phyloP scores from a whole-genome alignment of 106 monocot genomes.

The Agapanthus africanus region DNA sequence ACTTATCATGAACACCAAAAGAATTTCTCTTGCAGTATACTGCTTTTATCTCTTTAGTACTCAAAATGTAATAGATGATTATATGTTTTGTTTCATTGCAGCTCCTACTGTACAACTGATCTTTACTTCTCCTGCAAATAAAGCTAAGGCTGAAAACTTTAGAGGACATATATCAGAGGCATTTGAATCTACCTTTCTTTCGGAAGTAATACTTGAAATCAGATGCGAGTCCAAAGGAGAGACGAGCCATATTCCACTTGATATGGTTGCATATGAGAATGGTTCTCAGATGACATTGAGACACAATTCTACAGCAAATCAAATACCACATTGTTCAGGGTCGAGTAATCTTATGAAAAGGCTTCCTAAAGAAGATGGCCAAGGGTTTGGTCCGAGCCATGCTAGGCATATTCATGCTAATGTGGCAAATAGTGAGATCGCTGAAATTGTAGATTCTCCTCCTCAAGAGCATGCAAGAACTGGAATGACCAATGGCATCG shows the following conservation, averaged over 20 bases:
- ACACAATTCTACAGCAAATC: conserved; percentile 26
- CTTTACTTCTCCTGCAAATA: conserved; percentile 55
- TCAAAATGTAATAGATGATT: conserved; percentile 12
- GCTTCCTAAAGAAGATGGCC: conserved; percentile 16
- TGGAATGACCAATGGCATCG: conserved; percentile 9
- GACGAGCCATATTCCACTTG: conserved; percentile 10
- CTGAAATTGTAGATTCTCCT: conserved; percentile 34
- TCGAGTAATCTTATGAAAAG: conserved; percentile 27
- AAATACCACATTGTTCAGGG: conserved; percentile 9
- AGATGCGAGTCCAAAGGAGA: conserved; percentile 45
- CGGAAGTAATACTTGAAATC: conserved; percentile 81
- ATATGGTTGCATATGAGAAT: conserved; percentile 13
- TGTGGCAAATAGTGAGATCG: conserved; percentile 44
- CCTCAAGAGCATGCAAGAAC: conserved; percentile 8
- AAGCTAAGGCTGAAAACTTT: conserved; percentile 85
- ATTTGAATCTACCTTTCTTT: conserved; percentile 69
- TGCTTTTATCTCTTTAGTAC: not conserved
- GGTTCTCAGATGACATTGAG: conserved; percentile 28
- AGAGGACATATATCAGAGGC: conserved; percentile 77
- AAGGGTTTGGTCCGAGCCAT: conserved; percentile 28
- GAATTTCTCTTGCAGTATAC: not conserved
- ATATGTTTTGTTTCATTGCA: conserved; percentile 23
- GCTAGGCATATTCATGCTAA: conserved; percentile 18
- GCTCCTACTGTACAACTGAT: conserved; percentile 73
- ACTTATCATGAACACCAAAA: not conserved